Conservation (phyloP, 108 stramenopile species). For the Discostella stelligeroides region DNA sequence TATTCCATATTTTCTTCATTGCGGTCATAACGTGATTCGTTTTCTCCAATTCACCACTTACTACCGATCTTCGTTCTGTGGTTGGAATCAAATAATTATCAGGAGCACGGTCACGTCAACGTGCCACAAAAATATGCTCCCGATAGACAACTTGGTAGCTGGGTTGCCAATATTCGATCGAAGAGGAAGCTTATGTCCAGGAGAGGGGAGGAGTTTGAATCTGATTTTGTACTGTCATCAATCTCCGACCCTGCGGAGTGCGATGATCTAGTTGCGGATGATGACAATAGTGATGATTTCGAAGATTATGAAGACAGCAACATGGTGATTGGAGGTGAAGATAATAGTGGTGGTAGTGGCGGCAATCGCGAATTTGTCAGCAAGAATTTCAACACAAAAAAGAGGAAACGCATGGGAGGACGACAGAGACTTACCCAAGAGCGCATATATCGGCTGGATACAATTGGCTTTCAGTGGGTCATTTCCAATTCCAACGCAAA, state of each 20-base stretch:
- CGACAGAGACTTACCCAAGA: conserved; percentile 13
- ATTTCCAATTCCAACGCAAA: conserved; percentile 10
- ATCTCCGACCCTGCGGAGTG: background rate
- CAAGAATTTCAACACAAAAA: background rate
- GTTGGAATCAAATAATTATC: background rate
- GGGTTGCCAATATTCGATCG: conserved; percentile 41
- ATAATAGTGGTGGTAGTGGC: background rate
- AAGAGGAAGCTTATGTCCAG: conserved; percentile 25
- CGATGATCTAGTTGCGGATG: conserved; percentile 6
- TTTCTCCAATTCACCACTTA: no score
- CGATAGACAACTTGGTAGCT: conserved; percentile 41
- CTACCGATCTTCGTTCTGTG: background rate
- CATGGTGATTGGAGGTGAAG: background rate
- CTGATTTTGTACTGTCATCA: no score
- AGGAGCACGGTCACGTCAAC: conserved; percentile 45
- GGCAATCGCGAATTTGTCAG: background rate
- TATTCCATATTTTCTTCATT: no score
- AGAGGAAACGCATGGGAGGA: conserved; percentile 10
- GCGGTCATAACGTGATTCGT: no score
- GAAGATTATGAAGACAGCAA: background rate
- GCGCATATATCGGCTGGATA: conserved; percentile 19
- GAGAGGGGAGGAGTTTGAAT: conserved; percentile 21
- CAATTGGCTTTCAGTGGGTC: conserved; percentile 19
- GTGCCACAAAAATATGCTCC: conserved; percentile 48
- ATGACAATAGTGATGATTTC: background rate